Percentiles rank a stretch among this genome's conserved stretches.
Evolutionary conservation across 768 basidiomycete genomes (phyloP).

Genomic region (Sporobolomyces roseus): DNA sequence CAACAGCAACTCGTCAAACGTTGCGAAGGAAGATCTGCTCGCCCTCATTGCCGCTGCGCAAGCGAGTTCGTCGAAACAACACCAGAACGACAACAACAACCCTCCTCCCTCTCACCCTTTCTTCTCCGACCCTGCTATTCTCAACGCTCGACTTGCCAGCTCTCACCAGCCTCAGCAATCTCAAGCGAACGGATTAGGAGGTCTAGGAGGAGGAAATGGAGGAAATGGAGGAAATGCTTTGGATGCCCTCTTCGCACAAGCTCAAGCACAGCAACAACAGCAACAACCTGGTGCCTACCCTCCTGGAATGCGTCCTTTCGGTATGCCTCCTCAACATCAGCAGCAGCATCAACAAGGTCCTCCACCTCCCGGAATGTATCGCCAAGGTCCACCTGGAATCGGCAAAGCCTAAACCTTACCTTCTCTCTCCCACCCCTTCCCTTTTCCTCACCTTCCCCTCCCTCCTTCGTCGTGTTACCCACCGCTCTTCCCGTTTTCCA

Average conservation of each 20-base stretch:
- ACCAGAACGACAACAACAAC: conserved; percentile 10
- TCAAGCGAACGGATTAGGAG: conserved; percentile 4
- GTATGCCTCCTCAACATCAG: conserved; percentile 8
- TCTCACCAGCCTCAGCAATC: conserved; percentile 5
- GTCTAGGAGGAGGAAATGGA: not conserved
- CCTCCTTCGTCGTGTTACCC: not conserved
- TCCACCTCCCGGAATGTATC: conserved; percentile 26
- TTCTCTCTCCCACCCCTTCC: not conserved
- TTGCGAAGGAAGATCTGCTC: conserved; percentile 39
- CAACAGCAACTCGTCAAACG: conserved; percentile 16
- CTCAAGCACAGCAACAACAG: conserved; percentile 15
- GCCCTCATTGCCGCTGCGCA: conserved; percentile 37
- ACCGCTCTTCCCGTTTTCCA: not conserved
- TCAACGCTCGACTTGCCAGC: conserved; percentile 31
- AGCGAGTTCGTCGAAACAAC: conserved; percentile 32
- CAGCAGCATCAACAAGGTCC: too few species aligned
- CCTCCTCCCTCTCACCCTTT: conserved; percentile 27
- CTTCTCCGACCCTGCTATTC: conserved; percentile 40
- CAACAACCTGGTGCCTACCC: conserved; percentile 17
- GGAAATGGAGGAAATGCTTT: not conserved
- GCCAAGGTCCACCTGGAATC: not conserved
- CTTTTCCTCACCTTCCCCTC: not conserved
- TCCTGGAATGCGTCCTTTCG: conserved; percentile 30
- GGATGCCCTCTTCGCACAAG: conserved; percentile 8
- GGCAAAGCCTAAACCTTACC: not conserved